phyloP scores from a whole-genome alignment of 441 rosid species.

The Omphalea diandra region DNA sequence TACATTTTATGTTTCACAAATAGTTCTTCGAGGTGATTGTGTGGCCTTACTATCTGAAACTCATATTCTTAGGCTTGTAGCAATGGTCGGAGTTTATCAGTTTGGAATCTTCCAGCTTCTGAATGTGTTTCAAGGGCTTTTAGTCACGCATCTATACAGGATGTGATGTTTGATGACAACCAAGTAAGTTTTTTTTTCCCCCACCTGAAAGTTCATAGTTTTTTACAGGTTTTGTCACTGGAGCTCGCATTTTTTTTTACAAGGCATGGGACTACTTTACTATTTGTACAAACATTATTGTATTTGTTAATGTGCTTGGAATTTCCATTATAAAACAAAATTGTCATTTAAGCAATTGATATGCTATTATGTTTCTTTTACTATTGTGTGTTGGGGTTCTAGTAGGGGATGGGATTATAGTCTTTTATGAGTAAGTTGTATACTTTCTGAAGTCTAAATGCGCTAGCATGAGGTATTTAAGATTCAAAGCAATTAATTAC shows the following conservation, averaged over 20 bases:
- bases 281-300: neutral
- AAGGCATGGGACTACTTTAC: neutral
- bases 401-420: neutral
- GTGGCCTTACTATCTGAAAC: constrained; percentile 5
- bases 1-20: neutral
- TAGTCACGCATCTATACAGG: constrained; percentile 55
- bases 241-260: neutral
- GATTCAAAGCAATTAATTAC: neutral
- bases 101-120: constrained; percentile 89
- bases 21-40: neutral
- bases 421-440: neutral
- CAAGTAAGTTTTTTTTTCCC: constrained; percentile 49
- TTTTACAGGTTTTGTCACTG: neutral
- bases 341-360: neutral
- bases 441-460: neutral
- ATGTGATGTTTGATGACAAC: constrained; percentile 69
- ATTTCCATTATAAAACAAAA: neutral
- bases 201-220: neutral
- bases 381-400: neutral
- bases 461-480: neutral
- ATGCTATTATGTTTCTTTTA: neutral
- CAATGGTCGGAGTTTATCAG: constrained; percentile 57
- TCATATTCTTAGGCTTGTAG: constrained; percentile 62
- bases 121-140: constrained; percentile 68
- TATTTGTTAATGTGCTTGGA: neutral